Percentiles rank a stretch among this genome's conserved stretches.
phyloP scores from a whole-genome alignment of 768 basidiomycete species.

The Rubroboletus pulcherrimus region DNA sequence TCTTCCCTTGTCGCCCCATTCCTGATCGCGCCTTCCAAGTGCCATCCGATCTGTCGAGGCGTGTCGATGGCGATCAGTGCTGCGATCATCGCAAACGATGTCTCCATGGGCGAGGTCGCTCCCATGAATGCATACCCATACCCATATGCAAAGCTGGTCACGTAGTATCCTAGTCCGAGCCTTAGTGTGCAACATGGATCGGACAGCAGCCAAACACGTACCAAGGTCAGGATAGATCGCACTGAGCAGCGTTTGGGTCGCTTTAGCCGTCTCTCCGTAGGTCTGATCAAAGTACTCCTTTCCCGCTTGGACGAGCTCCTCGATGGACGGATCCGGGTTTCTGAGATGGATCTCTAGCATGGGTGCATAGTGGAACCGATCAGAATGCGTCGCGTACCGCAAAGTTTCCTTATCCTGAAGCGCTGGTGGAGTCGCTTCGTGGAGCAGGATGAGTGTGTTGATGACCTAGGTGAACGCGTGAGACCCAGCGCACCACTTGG shows the following conservation, averaged over 20 bases:
- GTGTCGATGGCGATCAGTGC: slow-evolving; percentile 60
- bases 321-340: slow-evolving; percentile 38
- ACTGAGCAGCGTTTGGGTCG: slow-evolving; percentile 46
- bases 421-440: slow-evolving; percentile 49
- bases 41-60: slow-evolving; percentile 64
- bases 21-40: slow-evolving; percentile 52
- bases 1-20: slow-evolving; percentile 53
- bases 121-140: slow-evolving; percentile 48
- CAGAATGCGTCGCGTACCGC: slow-evolving; percentile 35
- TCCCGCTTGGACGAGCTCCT: slow-evolving; percentile 43
- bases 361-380: neutral
- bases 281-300: slow-evolving; percentile 41
- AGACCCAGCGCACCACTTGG: neutral
- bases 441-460: slow-evolving; percentile 50
- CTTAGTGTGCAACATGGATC: neutral
- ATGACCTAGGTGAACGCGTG: slow-evolving; percentile 34
- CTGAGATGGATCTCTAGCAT: slow-evolving; percentile 26
- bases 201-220: slow-evolving; percentile 22
- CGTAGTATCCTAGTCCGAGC: slow-evolving; percentile 45
- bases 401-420: slow-evolving; percentile 45
- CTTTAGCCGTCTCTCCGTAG: slow-evolving; percentile 54
- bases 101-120: slow-evolving; percentile 48
- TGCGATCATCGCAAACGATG: slow-evolving; percentile 58
- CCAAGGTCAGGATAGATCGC: slow-evolving; percentile 62
- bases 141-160: slow-evolving; percentile 54